phyloP scores from a whole-genome alignment of 2,329 filamentous ascomycete species.

The Diatrype stigma region DNA sequence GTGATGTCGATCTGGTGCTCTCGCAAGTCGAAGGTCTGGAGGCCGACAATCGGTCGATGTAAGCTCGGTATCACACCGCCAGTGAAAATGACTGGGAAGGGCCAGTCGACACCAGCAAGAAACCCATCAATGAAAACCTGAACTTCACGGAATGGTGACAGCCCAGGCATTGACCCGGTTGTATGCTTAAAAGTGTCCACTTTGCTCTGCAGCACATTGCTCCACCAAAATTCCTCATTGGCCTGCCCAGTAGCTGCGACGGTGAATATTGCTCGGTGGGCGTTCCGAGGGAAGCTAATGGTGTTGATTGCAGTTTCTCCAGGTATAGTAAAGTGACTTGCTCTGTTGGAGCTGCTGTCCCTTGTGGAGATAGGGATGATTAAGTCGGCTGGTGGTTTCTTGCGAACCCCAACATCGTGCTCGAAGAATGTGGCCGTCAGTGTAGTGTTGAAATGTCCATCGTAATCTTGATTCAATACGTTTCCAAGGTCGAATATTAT shows the following conservation, averaged over 20 bases:
- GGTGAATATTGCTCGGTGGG: conserved; percentile 63
- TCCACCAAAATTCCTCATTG: conserved; percentile 79
- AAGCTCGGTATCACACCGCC: conserved; percentile 63
- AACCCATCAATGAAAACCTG: conserved; percentile 60
- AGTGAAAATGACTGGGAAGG: conserved; percentile 65
- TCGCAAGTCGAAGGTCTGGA: conserved; percentile 62
- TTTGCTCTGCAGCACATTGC: conserved; percentile 63
- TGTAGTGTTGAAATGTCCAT: conserved; percentile 57
- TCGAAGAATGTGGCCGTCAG: conserved; percentile 57
- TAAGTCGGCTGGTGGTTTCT: conserved; percentile 49
- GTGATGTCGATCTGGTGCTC: conserved; percentile 66
- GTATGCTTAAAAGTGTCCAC: conserved; percentile 51
- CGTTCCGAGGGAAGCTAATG: conserved; percentile 57
- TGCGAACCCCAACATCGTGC: conserved; percentile 31
- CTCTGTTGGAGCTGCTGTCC: conserved; percentile 40
- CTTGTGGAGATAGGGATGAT: conserved; percentile 62
- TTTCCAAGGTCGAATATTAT: conserved; percentile 66
- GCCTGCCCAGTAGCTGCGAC: conserved; percentile 71
- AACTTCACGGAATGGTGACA: conserved; percentile 65
- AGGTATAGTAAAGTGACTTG: conserved; percentile 65
- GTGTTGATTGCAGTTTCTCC: conserved; percentile 53
- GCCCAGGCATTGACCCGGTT: conserved; percentile 55
- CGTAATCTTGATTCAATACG: conserved; percentile 56
- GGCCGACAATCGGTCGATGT: conserved; percentile 64
- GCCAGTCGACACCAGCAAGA: conserved; percentile 61